Base-by-base conservation (phyloP, 805 yeast genomes). In the Candida verbasci region DNA sequence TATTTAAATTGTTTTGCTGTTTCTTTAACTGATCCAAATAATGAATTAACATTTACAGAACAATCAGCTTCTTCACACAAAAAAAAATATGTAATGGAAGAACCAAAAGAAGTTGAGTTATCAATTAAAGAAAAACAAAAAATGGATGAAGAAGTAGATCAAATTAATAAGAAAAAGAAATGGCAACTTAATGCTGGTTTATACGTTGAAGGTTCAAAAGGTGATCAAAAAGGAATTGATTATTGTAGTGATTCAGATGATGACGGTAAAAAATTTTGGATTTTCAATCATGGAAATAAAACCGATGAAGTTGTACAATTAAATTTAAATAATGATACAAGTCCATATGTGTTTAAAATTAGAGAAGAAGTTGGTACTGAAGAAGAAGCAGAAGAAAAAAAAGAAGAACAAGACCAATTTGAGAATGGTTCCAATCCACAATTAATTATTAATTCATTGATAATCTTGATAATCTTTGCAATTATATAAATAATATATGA, bases 141-240 rank as follows among this genome's bases (percentile, higher is more conserved):
- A 9, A n/a, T 12, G 3, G 28, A 17, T 22, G 34, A 31, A 24
- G 28, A 31, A n/a, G 3, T 31, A 14, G 34, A 31, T 17, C 28
- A 31, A 17, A 15, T 22, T 7, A 24, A 15, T 12, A 31, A 31
- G 9, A 31, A 31, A n/a, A 15, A 31, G 8, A 31, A 23, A 18
- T 33, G 36, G 36, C 36, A 33, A 12, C 8, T 33, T 5, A 33
- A 33, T 25, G 36, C 36, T 23, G 36, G 36, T 9, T 33, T 33
- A 18, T 33, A 33, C 24, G n/a, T 31, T 12, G 34, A 31, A 24
- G 34, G 34, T 3, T 9, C 28, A 17, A 4, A n/a, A 2, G 34
- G 34, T 9, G 11, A 10, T 3, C 14, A 22, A 20, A n/a, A 23
- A 7, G 9, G 11, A 9, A 9, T 10, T 3, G 14, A 8, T 9